Conservation (phyloP, 164 flowering plant species). For the Liquidambar formosana region DNA sequence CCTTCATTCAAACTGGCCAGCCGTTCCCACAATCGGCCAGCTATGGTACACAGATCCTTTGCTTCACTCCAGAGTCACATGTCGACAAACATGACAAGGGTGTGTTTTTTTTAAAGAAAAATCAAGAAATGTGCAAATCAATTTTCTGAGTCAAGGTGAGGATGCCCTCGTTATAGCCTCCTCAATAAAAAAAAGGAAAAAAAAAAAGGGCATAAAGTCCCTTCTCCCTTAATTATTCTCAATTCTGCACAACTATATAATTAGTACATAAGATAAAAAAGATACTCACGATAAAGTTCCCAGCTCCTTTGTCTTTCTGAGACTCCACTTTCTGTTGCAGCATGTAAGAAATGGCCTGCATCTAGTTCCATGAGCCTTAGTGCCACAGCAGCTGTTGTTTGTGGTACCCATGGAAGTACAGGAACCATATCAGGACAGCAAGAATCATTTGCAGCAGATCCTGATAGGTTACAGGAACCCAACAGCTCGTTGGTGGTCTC, state of each 20-base stretch:
- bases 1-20: too few relatives aligned
- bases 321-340: slow-evolving; percentile 52
- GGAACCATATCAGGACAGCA: slow-evolving; percentile 26
- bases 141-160: too few relatives aligned
- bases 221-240: not conserved
- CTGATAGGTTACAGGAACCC: slow-evolving; percentile 25
- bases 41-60: too few relatives aligned
- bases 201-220: too few relatives aligned
- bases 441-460: slow-evolving; percentile 19
- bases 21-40: too few relatives aligned
- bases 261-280: not conserved
- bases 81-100: too few relatives aligned
- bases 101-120: too few relatives aligned
- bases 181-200: too few relatives aligned
- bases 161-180: too few relatives aligned
- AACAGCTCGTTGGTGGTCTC: slow-evolving; percentile 69
- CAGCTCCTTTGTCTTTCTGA: slow-evolving; percentile 41
- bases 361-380: slow-evolving; percentile 83
- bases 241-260: not conserved
- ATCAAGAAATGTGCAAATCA: too few relatives aligned
- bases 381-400: slow-evolving; percentile 80
- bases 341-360: slow-evolving; percentile 55
- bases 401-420: slow-evolving; percentile 86
- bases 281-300: slow-evolving; percentile 52
- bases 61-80: too few relatives aligned